Conservation (phyloP, 2,329 filamentous ascomycete genomes). For the Aspergillus novoparasiticus region DNA sequence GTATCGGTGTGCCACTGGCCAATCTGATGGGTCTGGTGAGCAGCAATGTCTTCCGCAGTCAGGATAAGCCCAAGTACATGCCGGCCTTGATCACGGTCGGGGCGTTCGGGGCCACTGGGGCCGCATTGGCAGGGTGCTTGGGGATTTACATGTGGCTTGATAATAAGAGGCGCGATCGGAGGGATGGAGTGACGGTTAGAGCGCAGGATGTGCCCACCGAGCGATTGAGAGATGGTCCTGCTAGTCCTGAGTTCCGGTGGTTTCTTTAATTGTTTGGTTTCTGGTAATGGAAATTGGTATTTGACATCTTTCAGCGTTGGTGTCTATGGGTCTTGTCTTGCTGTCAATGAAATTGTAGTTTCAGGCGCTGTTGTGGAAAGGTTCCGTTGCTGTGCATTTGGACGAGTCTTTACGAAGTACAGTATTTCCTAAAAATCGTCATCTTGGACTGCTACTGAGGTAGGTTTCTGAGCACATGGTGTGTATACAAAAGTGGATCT, state of each 20-base stretch:
- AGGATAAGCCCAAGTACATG: conserved; percentile 68
- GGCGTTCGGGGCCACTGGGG: conserved; percentile 58
- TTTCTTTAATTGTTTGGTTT: conserved; percentile 38
- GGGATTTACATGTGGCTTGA: conserved; percentile 67
- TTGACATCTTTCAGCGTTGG: background rate
- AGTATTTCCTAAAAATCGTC: background rate
- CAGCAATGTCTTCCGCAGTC: conserved; percentile 66
- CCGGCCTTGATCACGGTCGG: conserved; percentile 64
- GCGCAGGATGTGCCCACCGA: conserved; percentile 62
- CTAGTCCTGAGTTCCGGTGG: conserved; percentile 59
- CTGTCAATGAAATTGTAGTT: too few species aligned
- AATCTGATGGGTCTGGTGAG: conserved; percentile 75
- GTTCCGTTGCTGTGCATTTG: background rate
- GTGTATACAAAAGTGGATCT: too few species aligned
- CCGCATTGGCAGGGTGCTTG: conserved; percentile 57
- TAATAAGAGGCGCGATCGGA: conserved; percentile 62
- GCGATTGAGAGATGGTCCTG: conserved; percentile 57
- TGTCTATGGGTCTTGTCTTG: background rate
- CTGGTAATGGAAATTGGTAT: background rate
- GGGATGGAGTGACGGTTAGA: conserved; percentile 57
- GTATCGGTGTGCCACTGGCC: conserved; percentile 71
- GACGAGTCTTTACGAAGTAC: background rate
- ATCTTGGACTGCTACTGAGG: background rate
- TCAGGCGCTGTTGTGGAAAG: too few species aligned
- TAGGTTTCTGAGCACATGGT: background rate